Evolutionary conservation across 768 basidiomycete genomes (phyloP).

Genomic region (Pleurotus salmoneostramineus): DNA sequence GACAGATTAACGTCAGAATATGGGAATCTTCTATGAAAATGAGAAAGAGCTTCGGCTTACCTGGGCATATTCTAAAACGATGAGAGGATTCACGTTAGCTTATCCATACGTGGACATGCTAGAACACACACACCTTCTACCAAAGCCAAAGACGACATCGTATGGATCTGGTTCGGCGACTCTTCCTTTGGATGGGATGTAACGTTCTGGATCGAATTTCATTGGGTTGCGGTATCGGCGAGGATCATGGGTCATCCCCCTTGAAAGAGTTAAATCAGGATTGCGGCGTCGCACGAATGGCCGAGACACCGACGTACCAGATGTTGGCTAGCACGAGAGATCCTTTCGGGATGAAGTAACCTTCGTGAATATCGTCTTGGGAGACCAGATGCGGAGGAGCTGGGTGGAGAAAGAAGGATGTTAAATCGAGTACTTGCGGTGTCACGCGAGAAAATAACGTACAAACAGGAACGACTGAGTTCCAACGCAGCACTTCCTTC

Average conservation of each 20-base stretch:
- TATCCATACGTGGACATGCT: neutral
- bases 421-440: neutral
- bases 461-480: conserved; percentile 43
- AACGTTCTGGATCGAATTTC: conserved; percentile 58
- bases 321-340: conserved; percentile 49
- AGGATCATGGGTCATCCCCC: conserved; percentile 55
- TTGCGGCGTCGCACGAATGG: neutral
- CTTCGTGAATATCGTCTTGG: conserved; percentile 61
- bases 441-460: conserved; percentile 9
- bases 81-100: neutral
- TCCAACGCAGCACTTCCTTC: conserved; percentile 56
- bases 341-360: conserved; percentile 60
- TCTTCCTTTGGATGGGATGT: conserved; percentile 38
- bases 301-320: conserved; percentile 26
- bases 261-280: conserved; percentile 9
- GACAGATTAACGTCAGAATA: conserved; percentile 1
- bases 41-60: conserved; percentile 17
- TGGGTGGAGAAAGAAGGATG: conserved; percentile 12
- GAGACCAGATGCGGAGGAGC: conserved; percentile 52
- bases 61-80: conserved; percentile 42
- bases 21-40: neutral
- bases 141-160: conserved; percentile 65
- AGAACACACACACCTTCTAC: conserved; percentile 45
- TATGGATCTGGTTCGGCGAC: conserved; percentile 53
- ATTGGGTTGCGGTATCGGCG: conserved; percentile 49